Conservation (phyloP, 176 grass and related monocot species). For the Bolboschoenus planiculmis region DNA sequence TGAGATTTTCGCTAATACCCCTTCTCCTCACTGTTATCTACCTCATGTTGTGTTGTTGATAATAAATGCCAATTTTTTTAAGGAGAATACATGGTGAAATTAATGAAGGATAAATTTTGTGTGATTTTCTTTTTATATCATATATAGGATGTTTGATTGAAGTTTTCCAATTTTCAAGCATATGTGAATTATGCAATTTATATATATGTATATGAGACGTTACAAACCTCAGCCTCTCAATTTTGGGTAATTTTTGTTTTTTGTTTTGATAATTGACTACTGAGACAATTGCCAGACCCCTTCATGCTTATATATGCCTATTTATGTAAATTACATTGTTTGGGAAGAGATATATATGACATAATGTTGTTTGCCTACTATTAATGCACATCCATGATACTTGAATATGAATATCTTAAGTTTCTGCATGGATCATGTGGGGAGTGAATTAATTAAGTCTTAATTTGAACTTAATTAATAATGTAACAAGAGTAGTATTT, state of each 20-base stretch:
- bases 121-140: background rate
- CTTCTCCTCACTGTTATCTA: constrained; percentile 2
- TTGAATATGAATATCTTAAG: no score
- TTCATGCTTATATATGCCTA: no score
- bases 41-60: constrained; percentile 21
- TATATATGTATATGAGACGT: no score
- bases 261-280: background rate
- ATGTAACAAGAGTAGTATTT: no score
- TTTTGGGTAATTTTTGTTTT: background rate
- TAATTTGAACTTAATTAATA: no score
- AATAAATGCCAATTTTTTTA: background rate
- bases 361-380: no score
- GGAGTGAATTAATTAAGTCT: no score
- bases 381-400: no score
- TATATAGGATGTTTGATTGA: background rate
- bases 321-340: no score
- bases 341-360: no score
- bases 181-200: background rate
- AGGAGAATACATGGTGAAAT: background rate
- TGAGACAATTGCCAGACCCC: no score
- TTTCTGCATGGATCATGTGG: no score
- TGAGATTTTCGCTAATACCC: background rate
- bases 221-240: background rate
- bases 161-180: background rate
- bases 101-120: background rate